Percentiles rank a stretch among this genome's conserved stretches.
Evolutionary conservation across 1,284 basidiomycete genomes (phyloP).

Genomic region (Ceratobasidium sp.): DNA sequence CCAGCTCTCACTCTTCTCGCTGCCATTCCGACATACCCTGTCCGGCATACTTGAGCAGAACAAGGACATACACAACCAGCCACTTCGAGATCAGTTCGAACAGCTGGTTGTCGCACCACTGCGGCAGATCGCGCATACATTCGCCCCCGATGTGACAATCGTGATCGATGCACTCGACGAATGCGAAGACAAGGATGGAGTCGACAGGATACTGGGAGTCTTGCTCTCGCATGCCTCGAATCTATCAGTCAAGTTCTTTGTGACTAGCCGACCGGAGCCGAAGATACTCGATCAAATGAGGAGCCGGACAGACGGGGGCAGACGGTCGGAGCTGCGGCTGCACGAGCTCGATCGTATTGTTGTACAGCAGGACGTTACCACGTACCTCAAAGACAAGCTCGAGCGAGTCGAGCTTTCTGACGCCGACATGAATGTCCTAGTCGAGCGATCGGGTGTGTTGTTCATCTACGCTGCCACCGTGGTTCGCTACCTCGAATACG

Average conservation of each 20-base stretch:
- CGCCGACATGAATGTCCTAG: not conserved
- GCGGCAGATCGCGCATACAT: not conserved
- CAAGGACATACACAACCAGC: not conserved
- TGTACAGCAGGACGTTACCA: slow-evolving; percentile 11
- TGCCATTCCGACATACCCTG: not conserved
- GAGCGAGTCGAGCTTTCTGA: not conserved
- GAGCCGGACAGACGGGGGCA: not conserved
- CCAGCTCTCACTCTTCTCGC: not conserved
- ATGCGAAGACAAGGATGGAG: slow-evolving; percentile 25
- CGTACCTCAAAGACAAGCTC: not conserved
- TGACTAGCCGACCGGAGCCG: slow-evolving; percentile 31
- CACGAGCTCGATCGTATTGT: slow-evolving; percentile 10
- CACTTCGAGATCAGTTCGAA: slow-evolving; percentile 7
- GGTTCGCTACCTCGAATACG: slow-evolving; percentile 12
- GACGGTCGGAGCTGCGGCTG: too few relatives aligned
- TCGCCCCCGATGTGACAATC: not conserved
- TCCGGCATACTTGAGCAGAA: not conserved
- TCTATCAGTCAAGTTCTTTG: slow-evolving; percentile 29
- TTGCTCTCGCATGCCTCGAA: not conserved
- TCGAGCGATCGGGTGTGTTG: not conserved
- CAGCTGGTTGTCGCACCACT: not conserved
- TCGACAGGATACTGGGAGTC: not conserved
- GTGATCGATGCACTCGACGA: slow-evolving; percentile 38
- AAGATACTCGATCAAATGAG: slow-evolving; percentile 20
- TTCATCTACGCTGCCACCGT: slow-evolving; percentile 29